These are phyloP conservation scores for Colletotrichum abscissum DNA, from an alignment of 2,329 filamentous ascomycete genomes.

Conservation along the genomic window DNA sequence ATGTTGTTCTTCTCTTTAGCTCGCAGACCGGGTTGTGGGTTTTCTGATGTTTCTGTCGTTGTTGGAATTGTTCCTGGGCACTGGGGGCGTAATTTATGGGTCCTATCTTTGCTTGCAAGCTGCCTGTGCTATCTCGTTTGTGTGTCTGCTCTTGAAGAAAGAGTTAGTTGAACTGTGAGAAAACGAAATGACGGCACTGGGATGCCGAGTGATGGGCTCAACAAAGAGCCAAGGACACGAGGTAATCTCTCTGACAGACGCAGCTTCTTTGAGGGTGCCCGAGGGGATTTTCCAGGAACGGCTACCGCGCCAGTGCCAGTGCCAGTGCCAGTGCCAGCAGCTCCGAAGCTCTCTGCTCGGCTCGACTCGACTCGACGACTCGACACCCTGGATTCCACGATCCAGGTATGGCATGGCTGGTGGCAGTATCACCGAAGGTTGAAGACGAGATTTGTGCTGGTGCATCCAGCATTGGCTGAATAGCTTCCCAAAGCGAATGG, in stretches of 20 bases:
- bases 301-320: not conserved
- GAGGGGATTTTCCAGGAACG: not conserved
- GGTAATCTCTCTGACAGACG: constrained; percentile 2
- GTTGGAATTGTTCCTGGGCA: not conserved
- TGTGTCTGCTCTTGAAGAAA: not conserved
- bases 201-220: constrained; percentile 16
- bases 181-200: constrained; percentile 30
- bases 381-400: not conserved
- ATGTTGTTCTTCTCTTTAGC: not conserved
- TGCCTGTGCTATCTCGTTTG: too few species aligned
- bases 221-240: constrained; percentile 18
- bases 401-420: not conserved
- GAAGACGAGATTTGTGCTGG: not conserved
- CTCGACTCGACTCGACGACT: not conserved
- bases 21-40: not conserved
- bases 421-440: not conserved
- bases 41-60: not conserved
- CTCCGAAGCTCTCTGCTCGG: not conserved
- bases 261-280: not conserved
- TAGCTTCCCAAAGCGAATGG: not conserved
- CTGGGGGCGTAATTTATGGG: not conserved
- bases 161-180: not conserved
- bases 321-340: not conserved
- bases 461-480: not conserved
- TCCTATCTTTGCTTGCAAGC: not conserved